Conservation (phyloP, 2,329 filamentous ascomycete species). For the Coleophoma crateriformis region DNA sequence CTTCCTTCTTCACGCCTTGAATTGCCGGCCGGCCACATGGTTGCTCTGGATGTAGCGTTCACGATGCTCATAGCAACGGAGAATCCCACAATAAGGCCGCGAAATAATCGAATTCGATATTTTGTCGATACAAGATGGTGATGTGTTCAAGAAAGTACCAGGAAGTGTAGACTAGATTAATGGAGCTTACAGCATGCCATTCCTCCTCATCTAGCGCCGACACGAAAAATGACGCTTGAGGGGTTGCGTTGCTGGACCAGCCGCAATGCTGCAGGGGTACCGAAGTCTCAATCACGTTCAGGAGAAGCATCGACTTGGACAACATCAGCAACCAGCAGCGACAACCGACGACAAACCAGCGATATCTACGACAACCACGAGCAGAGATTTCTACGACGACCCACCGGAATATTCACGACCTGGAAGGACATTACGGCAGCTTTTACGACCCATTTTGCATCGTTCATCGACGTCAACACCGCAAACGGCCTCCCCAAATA, state of each 20-base stretch:
- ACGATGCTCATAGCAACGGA: too few species aligned
- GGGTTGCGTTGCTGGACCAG: conserved; percentile 3
- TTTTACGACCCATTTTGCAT: too few species aligned
- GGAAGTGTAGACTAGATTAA: too few species aligned
- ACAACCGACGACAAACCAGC: background rate
- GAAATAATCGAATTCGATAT: too few species aligned
- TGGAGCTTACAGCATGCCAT: background rate
- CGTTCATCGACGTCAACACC: too few species aligned
- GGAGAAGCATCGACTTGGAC: conserved; percentile 1
- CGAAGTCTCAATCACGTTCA: background rate
- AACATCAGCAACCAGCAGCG: background rate
- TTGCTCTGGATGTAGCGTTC: too few species aligned
- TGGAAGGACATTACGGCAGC: background rate
- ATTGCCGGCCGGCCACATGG: too few species aligned
- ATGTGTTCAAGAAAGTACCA: too few species aligned
- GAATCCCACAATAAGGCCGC: too few species aligned
- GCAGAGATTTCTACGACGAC: background rate
- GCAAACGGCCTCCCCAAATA: too few species aligned
- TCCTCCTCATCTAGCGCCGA: background rate
- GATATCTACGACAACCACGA: background rate
- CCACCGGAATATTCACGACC: background rate
- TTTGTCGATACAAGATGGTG: too few species aligned
- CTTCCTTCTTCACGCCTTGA: too few species aligned
- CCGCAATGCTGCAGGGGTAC: background rate
- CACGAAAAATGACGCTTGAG: background rate